phyloP scores from a whole-genome alignment of 768 basidiomycete species.

The Trametes cingulata region DNA sequence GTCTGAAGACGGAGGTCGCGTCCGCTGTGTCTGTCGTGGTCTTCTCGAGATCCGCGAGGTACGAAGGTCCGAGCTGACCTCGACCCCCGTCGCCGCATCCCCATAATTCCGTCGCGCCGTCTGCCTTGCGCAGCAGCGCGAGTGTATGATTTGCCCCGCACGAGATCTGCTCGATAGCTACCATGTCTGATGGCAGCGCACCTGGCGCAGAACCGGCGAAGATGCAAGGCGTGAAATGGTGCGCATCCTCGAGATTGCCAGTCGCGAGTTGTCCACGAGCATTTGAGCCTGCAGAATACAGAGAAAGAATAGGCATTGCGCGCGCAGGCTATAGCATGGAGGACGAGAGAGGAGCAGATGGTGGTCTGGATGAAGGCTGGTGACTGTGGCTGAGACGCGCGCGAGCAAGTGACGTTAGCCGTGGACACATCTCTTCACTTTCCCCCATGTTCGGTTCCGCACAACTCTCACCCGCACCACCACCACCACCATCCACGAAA shows the following conservation, averaged over 20 bases:
- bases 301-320: constrained; percentile 15
- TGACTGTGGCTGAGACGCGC: too few relatives aligned
- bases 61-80: constrained; percentile 69
- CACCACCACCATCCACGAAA: not conserved
- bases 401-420: too few relatives aligned
- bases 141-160: constrained; percentile 84
- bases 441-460: too few relatives aligned
- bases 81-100: constrained; percentile 69
- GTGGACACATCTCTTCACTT: too few relatives aligned
- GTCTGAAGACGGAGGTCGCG: constrained; percentile 45
- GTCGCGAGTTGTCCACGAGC: constrained; percentile 49
- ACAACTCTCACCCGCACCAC: not conserved
- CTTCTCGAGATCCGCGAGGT: constrained; percentile 18
- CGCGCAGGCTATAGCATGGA: not conserved
- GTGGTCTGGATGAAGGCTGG: not conserved
- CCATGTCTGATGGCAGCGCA: constrained; percentile 28
- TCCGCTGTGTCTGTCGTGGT: not conserved
- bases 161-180: constrained; percentile 50
- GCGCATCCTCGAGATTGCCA: constrained; percentile 40
- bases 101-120: constrained; percentile 52
- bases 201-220: constrained; percentile 32
- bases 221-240: constrained; percentile 39
- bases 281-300: constrained; percentile 50
- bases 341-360: not conserved
- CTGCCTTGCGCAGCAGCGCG: constrained; percentile 49